Conservation (phyloP, 352 stramenopile genomes). For the Phytophthora citricola region DNA sequence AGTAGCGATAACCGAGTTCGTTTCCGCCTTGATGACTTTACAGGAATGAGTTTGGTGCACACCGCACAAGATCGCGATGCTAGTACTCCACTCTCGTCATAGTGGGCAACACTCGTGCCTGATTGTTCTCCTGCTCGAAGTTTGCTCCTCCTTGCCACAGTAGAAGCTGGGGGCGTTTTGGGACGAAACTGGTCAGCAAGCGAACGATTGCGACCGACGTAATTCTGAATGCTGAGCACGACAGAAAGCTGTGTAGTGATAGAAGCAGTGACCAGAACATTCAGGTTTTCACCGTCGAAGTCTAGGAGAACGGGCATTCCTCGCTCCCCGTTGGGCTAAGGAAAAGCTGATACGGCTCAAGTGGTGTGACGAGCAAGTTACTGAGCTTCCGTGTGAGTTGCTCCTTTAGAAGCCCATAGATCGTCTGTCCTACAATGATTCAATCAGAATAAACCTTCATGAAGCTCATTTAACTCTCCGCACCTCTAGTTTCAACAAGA, state of each 20-base stretch:
- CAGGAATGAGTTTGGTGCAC: constrained; percentile 58
- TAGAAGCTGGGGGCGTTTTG: constrained; percentile 28
- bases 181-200: constrained; percentile 57
- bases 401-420: constrained; percentile 70
- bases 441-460: neutral
- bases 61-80: constrained; percentile 55
- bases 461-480: neutral
- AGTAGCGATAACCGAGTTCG: constrained; percentile 37
- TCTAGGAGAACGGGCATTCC: constrained; percentile 56
- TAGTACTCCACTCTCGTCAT: constrained; percentile 63
- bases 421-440: constrained; percentile 43
- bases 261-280: constrained; percentile 58
- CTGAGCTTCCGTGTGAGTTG: constrained; percentile 59
- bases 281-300: constrained; percentile 65
- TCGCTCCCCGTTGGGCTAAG: constrained; percentile 51
- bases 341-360: constrained; percentile 57
- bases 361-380: constrained; percentile 53
- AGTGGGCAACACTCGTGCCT: constrained; percentile 54
- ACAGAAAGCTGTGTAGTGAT: constrained; percentile 53
- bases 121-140: constrained; percentile 3
- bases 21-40: constrained; percentile 31
- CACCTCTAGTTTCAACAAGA: constrained; percentile 79
- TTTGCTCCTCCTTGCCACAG: constrained; percentile 8
- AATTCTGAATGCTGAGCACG: constrained; percentile 69
- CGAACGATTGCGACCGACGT: constrained; percentile 44